Conservation (phyloP, 768 basidiomycete species). For the Chalciporus sphaerocephalus region DNA sequence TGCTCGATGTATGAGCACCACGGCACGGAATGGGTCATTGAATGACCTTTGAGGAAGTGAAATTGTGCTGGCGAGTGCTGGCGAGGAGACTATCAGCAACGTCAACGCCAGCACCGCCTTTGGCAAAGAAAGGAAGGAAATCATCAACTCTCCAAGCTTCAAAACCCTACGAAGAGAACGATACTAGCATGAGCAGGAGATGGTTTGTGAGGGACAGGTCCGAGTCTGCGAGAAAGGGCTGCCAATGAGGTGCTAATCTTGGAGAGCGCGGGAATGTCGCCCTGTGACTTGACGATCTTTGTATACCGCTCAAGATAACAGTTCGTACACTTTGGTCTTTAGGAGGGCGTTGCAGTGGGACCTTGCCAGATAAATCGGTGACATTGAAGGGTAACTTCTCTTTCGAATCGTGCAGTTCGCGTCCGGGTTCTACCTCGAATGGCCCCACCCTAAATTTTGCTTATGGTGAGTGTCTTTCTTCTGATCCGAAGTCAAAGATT, state of each 20-base stretch:
- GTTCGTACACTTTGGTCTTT: too few species aligned
- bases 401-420: too few species aligned
- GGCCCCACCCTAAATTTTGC: too few species aligned
- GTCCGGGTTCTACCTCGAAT: too few species aligned
- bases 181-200: background rate
- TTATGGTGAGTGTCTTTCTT: too few species aligned
- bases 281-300: too few species aligned
- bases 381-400: too few species aligned
- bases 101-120: conserved; percentile 27
- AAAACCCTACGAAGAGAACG: conserved; percentile 2
- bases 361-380: too few species aligned
- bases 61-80: conserved; percentile 28
- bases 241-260: background rate
- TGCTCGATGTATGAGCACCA: conserved; percentile 45
- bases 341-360: too few species aligned
- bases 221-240: background rate
- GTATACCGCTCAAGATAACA: too few species aligned
- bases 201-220: conserved; percentile 6
- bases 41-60: conserved; percentile 33
- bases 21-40: conserved; percentile 60
- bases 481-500: too few species aligned
- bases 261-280: background rate
- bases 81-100: conserved; percentile 34
- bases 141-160: conserved; percentile 7
- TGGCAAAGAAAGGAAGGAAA: conserved; percentile 5